Base-by-base conservation (phyloP, 2,329 filamentous ascomycete genomes). In the Emydomyces testavorans region DNA sequence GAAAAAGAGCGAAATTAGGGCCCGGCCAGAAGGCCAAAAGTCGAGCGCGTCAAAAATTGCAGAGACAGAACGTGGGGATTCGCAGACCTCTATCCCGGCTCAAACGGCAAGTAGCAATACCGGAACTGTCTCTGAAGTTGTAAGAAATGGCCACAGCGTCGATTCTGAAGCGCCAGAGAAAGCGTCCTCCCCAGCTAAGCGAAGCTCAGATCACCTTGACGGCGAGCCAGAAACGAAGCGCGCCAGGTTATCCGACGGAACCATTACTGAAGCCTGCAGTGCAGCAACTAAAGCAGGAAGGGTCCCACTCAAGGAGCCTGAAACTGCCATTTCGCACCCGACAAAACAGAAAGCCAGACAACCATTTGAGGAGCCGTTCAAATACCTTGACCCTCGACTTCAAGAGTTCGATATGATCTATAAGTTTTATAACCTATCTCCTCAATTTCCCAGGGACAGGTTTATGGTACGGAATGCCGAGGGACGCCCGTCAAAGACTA, bases 401-500 rank as follows among this genome's bases (percentile, higher is more conserved):
- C 71, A 79, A 2, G 85, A 92, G 51, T 81, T 98, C 46, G 65
- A 79, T 52, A 74, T 76, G 48, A 90, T 98, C 60, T 83, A 81
- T 58, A 65, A 77, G 2, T 96, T 96, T 69, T 98, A 96, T 71
- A 75, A 83, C 46, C 74, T 96, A 53, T 89, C 86, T 0, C 65
- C 79, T 0, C 81, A 83, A 40, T 98, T 98, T 72, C 92, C 92
- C 0, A 75, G 81, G 18, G 85, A 94, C 65, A 82, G 90, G 48
- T 98, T 92, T 71, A 85, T 98, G 81, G 92, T 98, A 45, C 85
- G 92, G 59, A 98, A 98, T 68, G 85, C 85, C 21, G 76, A 82
- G 53, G 92, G 88, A 40, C 80, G 87, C 61, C 87, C 90, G 0
- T 81, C 85, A 45, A 94, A 94, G 71, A 92, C 89, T 23, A 90